These are phyloP conservation scores for Hygrocybe punicea DNA, from an alignment of 768 basidiomycete species.

Conservation along the genomic window DNA sequence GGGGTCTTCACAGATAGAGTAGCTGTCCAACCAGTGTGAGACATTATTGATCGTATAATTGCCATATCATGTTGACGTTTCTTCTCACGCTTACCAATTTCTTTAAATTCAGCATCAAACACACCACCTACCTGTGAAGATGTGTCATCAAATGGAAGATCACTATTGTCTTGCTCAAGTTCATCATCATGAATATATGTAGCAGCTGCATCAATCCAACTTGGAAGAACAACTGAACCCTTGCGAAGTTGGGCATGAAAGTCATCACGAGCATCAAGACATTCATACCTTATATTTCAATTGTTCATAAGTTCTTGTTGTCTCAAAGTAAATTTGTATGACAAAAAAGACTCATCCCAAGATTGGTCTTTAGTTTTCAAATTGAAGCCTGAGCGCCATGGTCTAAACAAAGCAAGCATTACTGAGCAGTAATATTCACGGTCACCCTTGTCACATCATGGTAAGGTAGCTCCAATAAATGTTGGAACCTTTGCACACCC, in stretches of 20 bases:
- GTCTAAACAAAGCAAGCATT: conserved; percentile 32
- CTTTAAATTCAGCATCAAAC: not conserved
- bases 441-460: conserved; percentile 30
- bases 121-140: not conserved
- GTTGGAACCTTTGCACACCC: conserved; percentile 18
- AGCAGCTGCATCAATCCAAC: no score
- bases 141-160: no score
- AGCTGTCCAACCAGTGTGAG: conserved; percentile 1
- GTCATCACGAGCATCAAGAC: conserved; percentile 27
- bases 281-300: conserved; percentile 36
- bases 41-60: conserved; percentile 1
- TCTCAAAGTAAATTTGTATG: conserved; percentile 12
- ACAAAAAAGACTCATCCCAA: conserved; percentile 27
- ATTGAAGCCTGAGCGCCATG: conserved; percentile 29
- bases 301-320: conserved; percentile 24
- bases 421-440: conserved; percentile 29
- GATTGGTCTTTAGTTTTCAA: conserved; percentile 14
- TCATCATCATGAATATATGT: no score
- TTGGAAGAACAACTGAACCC: no score
- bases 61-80: not conserved
- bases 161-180: no score
- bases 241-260: not conserved
- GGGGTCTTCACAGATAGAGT: not conserved
- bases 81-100: not conserved
- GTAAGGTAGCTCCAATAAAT: conserved; percentile 30